Evolutionary conservation across 2,329 filamentous ascomycete species (phyloP).

Genomic region (Periconia sp.): DNA sequence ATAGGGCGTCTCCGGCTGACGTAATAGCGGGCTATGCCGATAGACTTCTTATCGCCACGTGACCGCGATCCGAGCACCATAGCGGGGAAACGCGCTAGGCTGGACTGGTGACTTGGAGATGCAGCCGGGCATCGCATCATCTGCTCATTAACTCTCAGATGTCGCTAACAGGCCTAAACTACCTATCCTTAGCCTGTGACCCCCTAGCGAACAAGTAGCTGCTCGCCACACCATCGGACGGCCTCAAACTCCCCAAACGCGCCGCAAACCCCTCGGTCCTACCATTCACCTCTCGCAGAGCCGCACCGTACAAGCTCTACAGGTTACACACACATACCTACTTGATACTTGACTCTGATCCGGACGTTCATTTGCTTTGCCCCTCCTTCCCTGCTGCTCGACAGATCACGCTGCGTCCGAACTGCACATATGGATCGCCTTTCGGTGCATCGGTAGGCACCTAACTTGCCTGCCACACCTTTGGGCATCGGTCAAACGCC

Average conservation of each 20-base stretch:
- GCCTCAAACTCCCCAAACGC: background rate
- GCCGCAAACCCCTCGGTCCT: conserved; percentile 2
- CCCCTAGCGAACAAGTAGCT: conserved; percentile 26
- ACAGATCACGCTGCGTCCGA: background rate
- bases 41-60: background rate
- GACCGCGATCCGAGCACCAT: background rate
- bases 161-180: background rate
- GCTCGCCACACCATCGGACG: conserved; percentile 23
- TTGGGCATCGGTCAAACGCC: conserved; percentile 23
- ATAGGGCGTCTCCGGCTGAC: no score
- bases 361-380: background rate
- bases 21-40: no score
- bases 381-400: conserved; percentile 1
- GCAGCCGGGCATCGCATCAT: conserved; percentile 32
- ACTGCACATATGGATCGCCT: conserved; percentile 35
- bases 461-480: conserved; percentile 26
- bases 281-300: background rate
- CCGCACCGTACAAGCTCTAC: no score
- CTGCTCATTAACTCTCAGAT: conserved; percentile 16
- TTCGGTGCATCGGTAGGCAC: conserved; percentile 34
- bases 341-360: no score
- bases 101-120: conserved; percentile 10
- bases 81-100: conserved; percentile 3
- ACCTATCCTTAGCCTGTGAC: conserved; percentile 27
- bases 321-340: no score